Conservation (phyloP, 2,329 filamentous ascomycete species). For the Ceratocystiopsis minuta region DNA sequence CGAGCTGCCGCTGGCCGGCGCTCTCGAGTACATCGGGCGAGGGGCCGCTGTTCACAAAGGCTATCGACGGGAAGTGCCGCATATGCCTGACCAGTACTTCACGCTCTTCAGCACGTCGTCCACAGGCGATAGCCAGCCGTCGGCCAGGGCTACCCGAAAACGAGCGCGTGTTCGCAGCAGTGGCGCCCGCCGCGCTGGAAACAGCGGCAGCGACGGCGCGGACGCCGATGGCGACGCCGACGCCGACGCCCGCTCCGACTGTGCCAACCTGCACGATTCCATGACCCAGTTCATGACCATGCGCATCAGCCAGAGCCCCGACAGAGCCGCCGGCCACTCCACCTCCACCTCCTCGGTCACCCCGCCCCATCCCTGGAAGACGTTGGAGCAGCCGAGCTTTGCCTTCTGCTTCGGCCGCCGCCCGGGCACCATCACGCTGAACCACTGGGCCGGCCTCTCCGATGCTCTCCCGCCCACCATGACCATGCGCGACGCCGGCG, state of each 20-base stretch:
- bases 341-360: slow-evolving; percentile 17
- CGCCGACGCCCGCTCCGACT: slow-evolving; percentile 19
- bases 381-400: slow-evolving; percentile 57
- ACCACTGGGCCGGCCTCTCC: slow-evolving; percentile 45
- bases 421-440: slow-evolving; percentile 54
- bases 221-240: slow-evolving; percentile 18
- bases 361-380: slow-evolving; percentile 43
- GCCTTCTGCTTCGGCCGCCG: slow-evolving; percentile 47
- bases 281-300: slow-evolving; percentile 43
- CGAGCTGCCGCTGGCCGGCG: slow-evolving; percentile 33
- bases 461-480: slow-evolving; percentile 38
- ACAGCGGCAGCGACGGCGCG: slow-evolving; percentile 1
- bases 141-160: not conserved
- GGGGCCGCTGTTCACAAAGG: slow-evolving; percentile 40
- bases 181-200: slow-evolving; percentile 1
- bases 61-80: slow-evolving; percentile 32
- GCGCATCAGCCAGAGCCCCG: slow-evolving; percentile 18
- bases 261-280: slow-evolving; percentile 30
- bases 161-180: no score
- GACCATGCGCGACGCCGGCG: slow-evolving; percentile 37
- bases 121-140: slow-evolving; percentile 19
- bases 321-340: not conserved
- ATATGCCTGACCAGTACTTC: slow-evolving; percentile 36
- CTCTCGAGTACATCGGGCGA: slow-evolving; percentile 37
- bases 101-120: slow-evolving; percentile 31